Evolutionary conservation across 345 rosid species (phyloP).

Genomic region (Arabidopsis thaliana): TAIR10.1 NC_003070.9:4791501-4792000

Average conservation of each 20-base stretch:
- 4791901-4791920: constrained; percentile 97
- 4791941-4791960: constrained; percentile 98
- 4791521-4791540: constrained; percentile 97
- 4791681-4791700: constrained; percentile 90
- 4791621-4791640: constrained; percentile 78
- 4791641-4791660: constrained; percentile 98
- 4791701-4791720: constrained; percentile 90
- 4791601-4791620: constrained; percentile 65
- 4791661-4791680: constrained; percentile 82
- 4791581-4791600: constrained; percentile 95
- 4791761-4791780: constrained; percentile 99
- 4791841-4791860: constrained; percentile 97
- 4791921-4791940: constrained; percentile 98
- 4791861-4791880: constrained; percentile 96
- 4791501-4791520: constrained; percentile 97
- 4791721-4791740: constrained; percentile 96
- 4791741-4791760: constrained; percentile 99
- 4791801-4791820: constrained; percentile 97
- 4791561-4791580: constrained; percentile 98
- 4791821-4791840: constrained; percentile 99
- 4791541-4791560: constrained; percentile 95
- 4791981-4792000: constrained; percentile 92
- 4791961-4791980: constrained; percentile 94
- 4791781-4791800: constrained; percentile 98
- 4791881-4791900: constrained; percentile 99